Evolutionary conservation across 106 monocot genomes (phyloP).

Genomic region (Dioscorea dumetorum): DNA sequence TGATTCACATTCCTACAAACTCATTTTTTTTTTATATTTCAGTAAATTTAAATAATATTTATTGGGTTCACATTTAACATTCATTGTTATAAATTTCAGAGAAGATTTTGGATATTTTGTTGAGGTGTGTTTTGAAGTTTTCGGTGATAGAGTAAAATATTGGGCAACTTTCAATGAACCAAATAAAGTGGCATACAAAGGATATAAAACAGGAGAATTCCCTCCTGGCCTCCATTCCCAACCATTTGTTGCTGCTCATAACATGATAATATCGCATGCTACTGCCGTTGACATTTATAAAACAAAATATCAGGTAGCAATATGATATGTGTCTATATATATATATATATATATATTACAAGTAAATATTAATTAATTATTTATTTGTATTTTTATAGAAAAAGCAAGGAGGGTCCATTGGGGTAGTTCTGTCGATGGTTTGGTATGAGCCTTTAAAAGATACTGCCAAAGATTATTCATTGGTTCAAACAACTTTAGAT

Average conservation of each 20-base stretch:
- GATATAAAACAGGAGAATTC: slow-evolving; percentile 30
- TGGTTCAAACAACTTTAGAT: slow-evolving; percentile 17
- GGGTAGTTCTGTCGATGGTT: slow-evolving; percentile 19
- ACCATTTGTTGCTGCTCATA: slow-evolving; percentile 37
- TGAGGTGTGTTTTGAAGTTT: too few relatives aligned
- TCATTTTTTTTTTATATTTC: too few relatives aligned
- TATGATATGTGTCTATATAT: not conserved
- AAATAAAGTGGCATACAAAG: slow-evolving; percentile 16
- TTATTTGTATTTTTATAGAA: slow-evolving; percentile 1
- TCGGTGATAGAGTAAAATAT: slow-evolving; percentile 48
- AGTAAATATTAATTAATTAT: not conserved
- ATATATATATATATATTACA: not conserved
- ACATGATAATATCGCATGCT: slow-evolving; percentile 40
- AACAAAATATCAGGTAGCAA: slow-evolving; percentile 48
- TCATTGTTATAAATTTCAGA: too few relatives aligned
- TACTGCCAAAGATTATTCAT: too few relatives aligned
- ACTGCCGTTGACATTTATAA: too few relatives aligned
- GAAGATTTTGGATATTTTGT: too few relatives aligned
- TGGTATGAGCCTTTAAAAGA: too few relatives aligned
- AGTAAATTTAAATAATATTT: too few relatives aligned
- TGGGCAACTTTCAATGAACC: slow-evolving; percentile 64
- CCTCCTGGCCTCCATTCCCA: slow-evolving; percentile 35
- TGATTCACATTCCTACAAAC: too few relatives aligned
- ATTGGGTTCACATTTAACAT: too few relatives aligned
- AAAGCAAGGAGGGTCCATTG: slow-evolving; percentile 34